phyloP scores from a whole-genome alignment of 1,139 yeast genomes.

The Candida tetrigidarum region DNA sequence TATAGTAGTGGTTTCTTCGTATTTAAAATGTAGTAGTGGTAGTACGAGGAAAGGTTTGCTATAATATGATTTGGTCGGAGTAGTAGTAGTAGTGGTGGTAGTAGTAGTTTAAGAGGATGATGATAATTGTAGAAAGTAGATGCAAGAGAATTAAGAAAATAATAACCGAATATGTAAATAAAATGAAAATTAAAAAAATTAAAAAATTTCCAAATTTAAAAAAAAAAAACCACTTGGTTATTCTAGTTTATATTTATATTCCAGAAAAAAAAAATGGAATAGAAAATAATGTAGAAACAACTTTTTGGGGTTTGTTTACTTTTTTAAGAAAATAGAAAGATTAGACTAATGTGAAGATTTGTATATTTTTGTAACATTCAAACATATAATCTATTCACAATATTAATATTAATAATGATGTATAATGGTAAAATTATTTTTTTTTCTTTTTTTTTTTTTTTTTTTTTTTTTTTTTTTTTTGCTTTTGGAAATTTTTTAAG shows the following conservation, averaged over 20 bases:
- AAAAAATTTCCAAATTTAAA: not conserved
- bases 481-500: not conserved
- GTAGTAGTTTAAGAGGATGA: not conserved
- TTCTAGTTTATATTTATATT: not conserved
- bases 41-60: too few relatives aligned
- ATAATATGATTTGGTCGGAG: not conserved
- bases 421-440: not conserved
- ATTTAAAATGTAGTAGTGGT: too few relatives aligned
- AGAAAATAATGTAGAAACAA: not conserved
- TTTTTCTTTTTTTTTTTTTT: not conserved
- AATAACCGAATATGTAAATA: not conserved
- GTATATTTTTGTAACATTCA: not conserved
- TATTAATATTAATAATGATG: conserved; percentile 1
- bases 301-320: conserved; percentile 3
- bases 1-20: too few relatives aligned
- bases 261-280: not conserved
- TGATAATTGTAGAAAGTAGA: not conserved
- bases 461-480: conserved; percentile 1
- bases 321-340: conserved; percentile 1
- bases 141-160: not conserved
- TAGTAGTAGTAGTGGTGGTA: not conserved
- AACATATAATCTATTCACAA: not conserved
- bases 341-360: conserved; percentile 1
- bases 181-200: not conserved
- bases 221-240: not conserved